These are phyloP conservation scores for Cutaneotrichosporon cavernicola DNA, from an alignment of 1,284 basidiomycete genomes.

Conservation along the genomic window DNA sequence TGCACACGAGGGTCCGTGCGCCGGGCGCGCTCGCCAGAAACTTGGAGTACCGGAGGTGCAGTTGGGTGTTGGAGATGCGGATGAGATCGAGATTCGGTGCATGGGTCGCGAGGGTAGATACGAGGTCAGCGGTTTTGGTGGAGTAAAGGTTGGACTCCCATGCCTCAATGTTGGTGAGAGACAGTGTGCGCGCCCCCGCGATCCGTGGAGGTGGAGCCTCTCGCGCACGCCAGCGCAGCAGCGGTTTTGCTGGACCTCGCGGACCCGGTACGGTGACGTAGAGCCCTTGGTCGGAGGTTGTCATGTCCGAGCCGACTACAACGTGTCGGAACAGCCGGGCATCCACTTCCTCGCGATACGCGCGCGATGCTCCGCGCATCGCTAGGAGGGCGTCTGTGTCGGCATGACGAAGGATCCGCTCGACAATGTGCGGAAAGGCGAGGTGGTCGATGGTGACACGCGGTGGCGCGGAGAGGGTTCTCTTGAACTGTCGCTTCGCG, in stretches of 20 bases:
- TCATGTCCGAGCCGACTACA: conserved; percentile 6
- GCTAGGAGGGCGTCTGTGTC: neutral
- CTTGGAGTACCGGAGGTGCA: conserved; percentile 8
- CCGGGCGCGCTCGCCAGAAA: neutral
- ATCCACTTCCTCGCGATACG: neutral
- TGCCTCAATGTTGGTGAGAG: conserved; percentile 5
- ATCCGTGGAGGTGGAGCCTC: neutral
- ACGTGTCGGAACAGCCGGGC: conserved; percentile 8
- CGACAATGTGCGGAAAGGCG: conserved; percentile 11
- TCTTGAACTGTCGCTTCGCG: neutral
- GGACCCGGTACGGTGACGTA: conserved; percentile 7
- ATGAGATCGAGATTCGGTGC: neutral
- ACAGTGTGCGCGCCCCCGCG: neutral
- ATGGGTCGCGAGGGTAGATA: neutral
- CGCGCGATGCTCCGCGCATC: neutral
- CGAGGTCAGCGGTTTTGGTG: neutral
- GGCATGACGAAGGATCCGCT: conserved; percentile 4
- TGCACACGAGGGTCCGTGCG: neutral
- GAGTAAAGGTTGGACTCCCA: conserved; percentile 8
- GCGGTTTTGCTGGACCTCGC: neutral
- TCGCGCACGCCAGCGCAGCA: neutral
- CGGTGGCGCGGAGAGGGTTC: neutral
- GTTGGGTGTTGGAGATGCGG: conserved; percentile 6
- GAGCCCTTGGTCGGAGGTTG: conserved; percentile 3
- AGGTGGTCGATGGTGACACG: conserved; percentile 3